These are phyloP conservation scores for Vitis amurensis DNA, from an alignment of 164 flowering plant genomes.

Conservation along the genomic window DNA sequence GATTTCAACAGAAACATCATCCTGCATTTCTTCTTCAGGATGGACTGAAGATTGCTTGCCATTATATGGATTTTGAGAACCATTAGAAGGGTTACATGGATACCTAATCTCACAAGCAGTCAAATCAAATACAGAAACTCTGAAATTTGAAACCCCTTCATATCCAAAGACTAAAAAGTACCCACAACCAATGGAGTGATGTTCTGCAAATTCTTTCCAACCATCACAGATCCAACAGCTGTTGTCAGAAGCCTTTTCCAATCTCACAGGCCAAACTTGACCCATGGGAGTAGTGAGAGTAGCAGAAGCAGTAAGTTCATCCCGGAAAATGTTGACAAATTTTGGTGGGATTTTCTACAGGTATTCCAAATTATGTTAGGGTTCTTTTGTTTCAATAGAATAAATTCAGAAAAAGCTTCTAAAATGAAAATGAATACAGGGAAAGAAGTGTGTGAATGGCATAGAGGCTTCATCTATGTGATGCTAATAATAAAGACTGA, in stretches of 20 bases:
- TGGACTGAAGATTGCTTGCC: background rate
- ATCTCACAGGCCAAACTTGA: slow-evolving; percentile 30
- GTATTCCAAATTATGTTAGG: too few species aligned
- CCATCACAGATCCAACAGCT: slow-evolving; percentile 35
- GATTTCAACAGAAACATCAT: slow-evolving; percentile 23
- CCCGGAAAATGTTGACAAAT: slow-evolving; percentile 25
- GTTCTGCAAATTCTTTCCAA: slow-evolving; percentile 37
- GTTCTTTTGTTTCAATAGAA: too few species aligned
- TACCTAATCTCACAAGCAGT: slow-evolving; percentile 32
- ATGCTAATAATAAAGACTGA: too few species aligned
- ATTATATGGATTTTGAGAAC: slow-evolving; percentile 2
- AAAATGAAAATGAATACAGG: background rate
- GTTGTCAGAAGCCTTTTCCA: slow-evolving; percentile 18
- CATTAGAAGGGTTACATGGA: slow-evolving; percentile 8
- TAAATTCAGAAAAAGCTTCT: background rate
- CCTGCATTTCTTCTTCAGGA: slow-evolving; percentile 30
- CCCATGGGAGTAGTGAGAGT: slow-evolving; percentile 31
- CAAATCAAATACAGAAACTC: slow-evolving; percentile 31
- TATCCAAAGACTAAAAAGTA: slow-evolving; percentile 38
- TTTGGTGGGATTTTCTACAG: slow-evolving; percentile 45
- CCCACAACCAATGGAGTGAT: slow-evolving; percentile 28
- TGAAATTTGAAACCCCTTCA: slow-evolving; percentile 34
- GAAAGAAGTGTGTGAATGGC: background rate
- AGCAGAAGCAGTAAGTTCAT: slow-evolving; percentile 27
- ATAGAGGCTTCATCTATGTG: background rate